Conservation (phyloP, 2,329 filamentous ascomycete genomes). For the Capronia epimyces region DNA sequence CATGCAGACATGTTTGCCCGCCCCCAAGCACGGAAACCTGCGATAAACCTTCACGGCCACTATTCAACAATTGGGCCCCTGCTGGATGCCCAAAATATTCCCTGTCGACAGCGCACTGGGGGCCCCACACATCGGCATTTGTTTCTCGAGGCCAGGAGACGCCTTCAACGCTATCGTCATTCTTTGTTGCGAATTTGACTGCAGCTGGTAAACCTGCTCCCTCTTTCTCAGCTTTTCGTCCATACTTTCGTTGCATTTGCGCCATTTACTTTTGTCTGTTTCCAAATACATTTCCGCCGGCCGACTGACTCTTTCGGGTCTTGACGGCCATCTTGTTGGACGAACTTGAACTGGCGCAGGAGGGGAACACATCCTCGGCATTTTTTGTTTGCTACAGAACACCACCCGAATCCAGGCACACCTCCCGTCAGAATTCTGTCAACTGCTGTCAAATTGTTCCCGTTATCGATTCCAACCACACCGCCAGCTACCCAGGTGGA, state of each 20-base stretch:
- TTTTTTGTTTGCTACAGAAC: neutral
- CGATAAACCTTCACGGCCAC: neutral
- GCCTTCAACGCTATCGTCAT: neutral
- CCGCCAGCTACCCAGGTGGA: neutral
- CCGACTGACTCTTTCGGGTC: neutral
- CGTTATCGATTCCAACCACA: neutral
- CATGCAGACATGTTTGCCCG: neutral
- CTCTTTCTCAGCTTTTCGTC: neutral
- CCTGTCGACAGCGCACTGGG: neutral
- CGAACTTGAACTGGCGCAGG: neutral
- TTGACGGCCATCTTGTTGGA: neutral
- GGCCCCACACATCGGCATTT: neutral
- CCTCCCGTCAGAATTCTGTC: neutral
- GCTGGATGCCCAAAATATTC: neutral
- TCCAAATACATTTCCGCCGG: conserved; percentile 4
- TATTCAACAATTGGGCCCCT: too few relatives aligned
- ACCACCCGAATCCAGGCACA: neutral
- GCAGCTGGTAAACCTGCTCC: conserved; percentile 4
- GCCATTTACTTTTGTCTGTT: conserved; percentile 1
- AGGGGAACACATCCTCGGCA: neutral
- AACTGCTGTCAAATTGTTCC: neutral
- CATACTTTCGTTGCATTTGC: conserved; percentile 3
- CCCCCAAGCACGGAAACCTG: neutral
- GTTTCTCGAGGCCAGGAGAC: neutral
- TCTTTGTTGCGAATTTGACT: conserved; percentile 2